These are phyloP conservation scores for Podaxis rugospora DNA, from an alignment of 768 basidiomycete species.

Conservation along the genomic window DNA sequence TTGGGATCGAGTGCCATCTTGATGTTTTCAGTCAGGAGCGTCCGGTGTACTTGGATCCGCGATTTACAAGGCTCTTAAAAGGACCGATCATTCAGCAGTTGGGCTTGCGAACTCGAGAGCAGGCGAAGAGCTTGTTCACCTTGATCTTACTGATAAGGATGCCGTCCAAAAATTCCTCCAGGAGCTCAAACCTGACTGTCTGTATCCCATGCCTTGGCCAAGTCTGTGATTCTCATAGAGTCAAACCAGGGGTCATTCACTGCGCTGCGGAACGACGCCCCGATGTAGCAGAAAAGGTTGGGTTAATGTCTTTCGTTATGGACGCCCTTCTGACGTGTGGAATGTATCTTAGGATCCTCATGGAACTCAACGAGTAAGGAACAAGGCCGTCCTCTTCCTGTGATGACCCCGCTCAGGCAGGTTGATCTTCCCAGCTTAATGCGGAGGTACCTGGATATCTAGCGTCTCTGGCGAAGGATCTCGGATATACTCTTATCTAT, in stretches of 20 bases:
- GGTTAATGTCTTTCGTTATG: constrained; percentile 14
- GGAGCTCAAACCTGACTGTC: constrained; percentile 66
- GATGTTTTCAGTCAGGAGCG: constrained; percentile 54
- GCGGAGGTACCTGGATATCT: constrained; percentile 70
- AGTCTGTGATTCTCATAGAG: background rate
- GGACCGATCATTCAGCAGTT: constrained; percentile 40
- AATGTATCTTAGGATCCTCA: constrained; percentile 54
- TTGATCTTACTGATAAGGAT: constrained; percentile 64
- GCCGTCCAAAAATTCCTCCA: constrained; percentile 53
- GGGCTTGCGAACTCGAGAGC: constrained; percentile 74
- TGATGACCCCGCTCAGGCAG: background rate
- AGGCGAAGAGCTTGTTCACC: constrained; percentile 41
- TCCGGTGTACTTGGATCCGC: constrained; percentile 89
- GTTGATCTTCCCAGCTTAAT: constrained; percentile 59
- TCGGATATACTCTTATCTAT: constrained; percentile 74
- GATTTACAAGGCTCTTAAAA: constrained; percentile 62
- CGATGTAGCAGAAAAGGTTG: constrained; percentile 87
- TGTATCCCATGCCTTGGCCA: constrained; percentile 21
- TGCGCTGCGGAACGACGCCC: constrained; percentile 94
- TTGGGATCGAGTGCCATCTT: background rate
- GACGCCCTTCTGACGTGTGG: constrained; percentile 5
- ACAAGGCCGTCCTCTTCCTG: background rate
- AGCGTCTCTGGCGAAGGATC: constrained; percentile 55
- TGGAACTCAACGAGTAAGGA: constrained; percentile 53
- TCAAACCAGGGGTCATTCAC: constrained; percentile 73